phyloP scores from a whole-genome alignment of 208 protist genomes.

The Cochliopodium minus region DNA sequence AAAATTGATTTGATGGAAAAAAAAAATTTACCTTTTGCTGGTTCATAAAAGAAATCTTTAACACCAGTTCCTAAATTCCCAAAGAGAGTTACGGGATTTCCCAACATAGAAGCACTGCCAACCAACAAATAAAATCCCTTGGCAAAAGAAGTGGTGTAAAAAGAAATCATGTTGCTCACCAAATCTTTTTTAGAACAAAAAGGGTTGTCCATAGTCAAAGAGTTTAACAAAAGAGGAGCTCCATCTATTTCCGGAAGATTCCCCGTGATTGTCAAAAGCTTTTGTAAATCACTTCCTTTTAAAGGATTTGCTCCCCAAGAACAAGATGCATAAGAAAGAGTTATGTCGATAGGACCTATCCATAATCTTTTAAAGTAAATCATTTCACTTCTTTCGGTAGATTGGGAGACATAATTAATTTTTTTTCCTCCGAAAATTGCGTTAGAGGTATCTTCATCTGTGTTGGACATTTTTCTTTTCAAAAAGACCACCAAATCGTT shows the following conservation, averaged over 20 bases:
- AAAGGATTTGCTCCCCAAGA: background rate
- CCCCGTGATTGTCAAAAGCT: background rate
- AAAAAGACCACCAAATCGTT: no score
- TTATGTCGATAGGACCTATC: background rate
- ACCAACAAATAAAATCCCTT: background rate
- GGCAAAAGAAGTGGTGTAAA: background rate
- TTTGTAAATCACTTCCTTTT: no score
- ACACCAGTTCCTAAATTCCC: conserved; percentile 11
- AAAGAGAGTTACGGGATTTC: conserved; percentile 18
- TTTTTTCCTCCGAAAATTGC: no score
- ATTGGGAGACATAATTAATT: no score
- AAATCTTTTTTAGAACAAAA: background rate
- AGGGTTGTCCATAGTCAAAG: background rate
- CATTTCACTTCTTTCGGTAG: background rate
- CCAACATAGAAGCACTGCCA: background rate
- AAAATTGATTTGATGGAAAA: no score
- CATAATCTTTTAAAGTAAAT: background rate
- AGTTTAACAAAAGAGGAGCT: background rate
- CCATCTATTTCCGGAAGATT: background rate
- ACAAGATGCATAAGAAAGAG: background rate
- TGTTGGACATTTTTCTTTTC: no score
- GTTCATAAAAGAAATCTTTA: conserved; percentile 18
- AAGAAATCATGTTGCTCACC: background rate
- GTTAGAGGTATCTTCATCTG: no score
- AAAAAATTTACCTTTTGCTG: conserved; percentile 11